Evolutionary conservation across 2,329 filamentous ascomycete species (phyloP).

Genomic region (Leptosphaerulina australis): DNA sequence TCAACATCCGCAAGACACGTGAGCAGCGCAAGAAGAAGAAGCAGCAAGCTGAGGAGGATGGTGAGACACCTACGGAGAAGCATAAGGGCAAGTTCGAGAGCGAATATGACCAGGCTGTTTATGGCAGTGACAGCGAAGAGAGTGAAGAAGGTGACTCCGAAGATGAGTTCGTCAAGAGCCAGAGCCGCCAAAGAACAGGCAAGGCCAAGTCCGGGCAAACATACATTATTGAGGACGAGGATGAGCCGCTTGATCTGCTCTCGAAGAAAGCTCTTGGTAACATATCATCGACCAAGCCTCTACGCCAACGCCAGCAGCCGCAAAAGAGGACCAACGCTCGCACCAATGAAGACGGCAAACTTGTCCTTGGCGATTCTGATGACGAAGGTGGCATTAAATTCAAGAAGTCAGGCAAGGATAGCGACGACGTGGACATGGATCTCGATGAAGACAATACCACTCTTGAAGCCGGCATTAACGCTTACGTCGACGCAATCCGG

Average conservation of each 20-base stretch:
- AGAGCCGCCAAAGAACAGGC: constrained; percentile 34
- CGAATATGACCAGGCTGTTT: constrained; percentile 95
- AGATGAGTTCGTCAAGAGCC: constrained; percentile 45
- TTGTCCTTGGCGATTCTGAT: constrained; percentile 69
- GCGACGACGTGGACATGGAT: constrained; percentile 65
- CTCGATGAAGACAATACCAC: constrained; percentile 53
- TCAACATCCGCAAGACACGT: constrained; percentile 93
- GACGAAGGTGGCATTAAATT: constrained; percentile 44
- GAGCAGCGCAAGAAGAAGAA: constrained; percentile 91
- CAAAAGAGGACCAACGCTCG: constrained; percentile 51
- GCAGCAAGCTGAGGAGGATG: constrained; percentile 66
- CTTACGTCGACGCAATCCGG: constrained; percentile 66
- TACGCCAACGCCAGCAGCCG: constrained; percentile 63
- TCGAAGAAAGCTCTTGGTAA: constrained; percentile 87
- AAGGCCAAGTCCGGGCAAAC: constrained; percentile 62
- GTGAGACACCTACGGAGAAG: constrained; percentile 51
- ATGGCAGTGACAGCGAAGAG: constrained; percentile 67
- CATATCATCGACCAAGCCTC: constrained; percentile 88
- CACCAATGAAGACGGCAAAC: constrained; percentile 76
- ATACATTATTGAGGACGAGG: constrained; percentile 93
- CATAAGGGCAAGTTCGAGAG: constrained; percentile 76
- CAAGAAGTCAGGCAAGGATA: constrained; percentile 45
- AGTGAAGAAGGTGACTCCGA: constrained; percentile 59
- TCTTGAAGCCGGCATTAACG: constrained; percentile 61
- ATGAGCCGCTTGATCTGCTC: constrained; percentile 92